Evolutionary conservation across 371 early-diverging fungal species (phyloP).

Genomic region (Saksenaea oblongispora): DNA sequence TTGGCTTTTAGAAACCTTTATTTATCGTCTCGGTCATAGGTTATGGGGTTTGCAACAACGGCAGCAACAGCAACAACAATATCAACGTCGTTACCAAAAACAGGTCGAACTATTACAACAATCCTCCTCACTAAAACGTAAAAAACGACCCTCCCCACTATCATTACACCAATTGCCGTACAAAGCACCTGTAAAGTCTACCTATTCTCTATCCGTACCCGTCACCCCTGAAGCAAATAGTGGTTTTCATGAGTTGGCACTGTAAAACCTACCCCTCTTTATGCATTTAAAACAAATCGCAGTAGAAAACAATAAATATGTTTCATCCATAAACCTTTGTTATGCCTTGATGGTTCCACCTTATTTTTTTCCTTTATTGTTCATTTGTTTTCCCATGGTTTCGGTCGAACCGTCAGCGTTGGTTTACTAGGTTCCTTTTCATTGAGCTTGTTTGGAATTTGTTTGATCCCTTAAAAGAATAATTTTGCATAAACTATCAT

Average conservation of each 20-base stretch:
- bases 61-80: background rate
- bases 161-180: conserved; percentile 1
- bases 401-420: conserved; percentile 40
- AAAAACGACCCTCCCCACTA: conserved; percentile 4
- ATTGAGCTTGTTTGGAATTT: conserved; percentile 56
- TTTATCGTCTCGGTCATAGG: conserved; percentile 9
- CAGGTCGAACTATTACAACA: background rate
- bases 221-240: conserved; percentile 11
- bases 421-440: conserved; percentile 51
- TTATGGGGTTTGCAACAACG: conserved; percentile 1
- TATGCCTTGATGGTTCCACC: background rate
- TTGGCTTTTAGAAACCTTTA: conserved; percentile 11
- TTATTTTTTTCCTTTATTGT: conserved; percentile 10
- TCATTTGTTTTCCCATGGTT: conserved; percentile 49
- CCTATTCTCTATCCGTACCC: conserved; percentile 17
- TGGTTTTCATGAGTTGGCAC: background rate
- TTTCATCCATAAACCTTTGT: background rate
- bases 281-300: background rate
- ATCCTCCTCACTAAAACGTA: conserved; percentile 2
- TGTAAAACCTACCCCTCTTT: background rate
- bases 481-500: background rate
- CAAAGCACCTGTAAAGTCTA: conserved; percentile 14
- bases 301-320: background rate
- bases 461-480: conserved; percentile 43
- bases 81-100: background rate